A percentile compares a stretch with the other conserved stretches of the same genome.
These are phyloP conservation scores for Trichothecium sympodiale DNA, from an alignment of 2,329 filamentous ascomycete genomes.

Conservation along the genomic window DNA sequence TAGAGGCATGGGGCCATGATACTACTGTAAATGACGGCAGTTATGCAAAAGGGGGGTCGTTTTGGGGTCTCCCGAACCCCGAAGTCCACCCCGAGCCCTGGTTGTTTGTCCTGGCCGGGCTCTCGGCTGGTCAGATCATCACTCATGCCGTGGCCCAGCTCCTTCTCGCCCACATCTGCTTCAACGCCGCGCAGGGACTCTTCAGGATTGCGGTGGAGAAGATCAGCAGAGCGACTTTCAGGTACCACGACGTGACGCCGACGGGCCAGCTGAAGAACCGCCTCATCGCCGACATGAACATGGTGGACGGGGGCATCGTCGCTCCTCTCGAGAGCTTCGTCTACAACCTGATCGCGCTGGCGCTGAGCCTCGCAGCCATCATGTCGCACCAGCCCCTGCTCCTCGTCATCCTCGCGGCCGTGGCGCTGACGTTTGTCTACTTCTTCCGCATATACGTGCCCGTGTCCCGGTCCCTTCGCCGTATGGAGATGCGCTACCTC, in stretches of 20 bases:
- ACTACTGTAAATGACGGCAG: constrained; percentile 9
- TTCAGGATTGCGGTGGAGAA: constrained; percentile 62
- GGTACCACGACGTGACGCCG: constrained; percentile 85
- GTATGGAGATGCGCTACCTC: constrained; percentile 81
- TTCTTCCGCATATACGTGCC: constrained; percentile 72
- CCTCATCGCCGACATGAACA: constrained; percentile 80
- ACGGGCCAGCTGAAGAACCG: constrained; percentile 87
- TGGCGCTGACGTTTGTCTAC: constrained; percentile 58
- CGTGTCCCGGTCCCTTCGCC: constrained; percentile 69
- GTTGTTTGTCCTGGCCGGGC: constrained; percentile 57
- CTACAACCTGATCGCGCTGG: constrained; percentile 60
- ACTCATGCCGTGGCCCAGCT: constrained; percentile 51
- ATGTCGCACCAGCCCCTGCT: constrained; percentile 69
- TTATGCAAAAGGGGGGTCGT: constrained; percentile 4
- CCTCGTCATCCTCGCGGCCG: constrained; percentile 55
- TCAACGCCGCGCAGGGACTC: constrained; percentile 63
- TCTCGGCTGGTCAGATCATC: constrained; percentile 52
- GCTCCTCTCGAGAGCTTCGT: constrained; percentile 60
- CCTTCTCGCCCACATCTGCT: constrained; percentile 66
- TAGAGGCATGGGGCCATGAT: constrained; percentile 77
- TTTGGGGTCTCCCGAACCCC: constrained; percentile 45
- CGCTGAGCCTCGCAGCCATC: constrained; percentile 66
- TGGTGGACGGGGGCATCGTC: constrained; percentile 78
- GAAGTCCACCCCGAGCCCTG: constrained; percentile 58
- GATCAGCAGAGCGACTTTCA: constrained; percentile 72